These are phyloP conservation scores for Metarhizium sp. DNA, from an alignment of 2,329 filamentous ascomycete genomes.

Conservation along the genomic window DNA sequence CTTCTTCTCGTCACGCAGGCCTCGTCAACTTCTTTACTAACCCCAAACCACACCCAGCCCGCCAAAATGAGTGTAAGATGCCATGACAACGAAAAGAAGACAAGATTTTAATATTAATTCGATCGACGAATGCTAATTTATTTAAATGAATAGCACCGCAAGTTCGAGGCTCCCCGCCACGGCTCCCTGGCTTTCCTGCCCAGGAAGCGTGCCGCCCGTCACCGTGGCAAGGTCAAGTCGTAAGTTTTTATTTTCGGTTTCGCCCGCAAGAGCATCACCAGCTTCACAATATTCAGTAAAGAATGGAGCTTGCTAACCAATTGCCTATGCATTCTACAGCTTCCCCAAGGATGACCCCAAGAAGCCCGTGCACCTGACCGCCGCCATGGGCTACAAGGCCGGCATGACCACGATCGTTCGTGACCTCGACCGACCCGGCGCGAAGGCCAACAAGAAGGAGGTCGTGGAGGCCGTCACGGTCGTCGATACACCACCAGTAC, in stretches of 20 bases:
- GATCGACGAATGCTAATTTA: slow-evolving; percentile 4
- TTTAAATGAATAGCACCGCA: slow-evolving; percentile 34
- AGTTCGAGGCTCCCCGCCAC: slow-evolving; percentile 83
- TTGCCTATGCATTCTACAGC: slow-evolving; percentile 35
- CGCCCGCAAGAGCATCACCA: not conserved
- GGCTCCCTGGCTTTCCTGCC: slow-evolving; percentile 84
- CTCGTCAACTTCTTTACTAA: slow-evolving; percentile 27
- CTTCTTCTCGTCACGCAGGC: slow-evolving; percentile 19
- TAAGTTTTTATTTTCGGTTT: slow-evolving; percentile 38
- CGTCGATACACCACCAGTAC: slow-evolving; percentile 92
- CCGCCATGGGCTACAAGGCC: slow-evolving; percentile 99
- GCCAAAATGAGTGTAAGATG: slow-evolving; percentile 31
- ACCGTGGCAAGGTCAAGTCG: slow-evolving; percentile 98
- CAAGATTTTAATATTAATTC: not conserved
- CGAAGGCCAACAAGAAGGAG: slow-evolving; percentile 99
- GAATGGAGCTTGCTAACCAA: not conserved
- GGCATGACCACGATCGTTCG: slow-evolving; percentile 99
- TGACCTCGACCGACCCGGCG: slow-evolving; percentile 96
- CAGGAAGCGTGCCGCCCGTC: slow-evolving; percentile 85
- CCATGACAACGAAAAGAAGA: not conserved
- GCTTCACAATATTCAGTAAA: not conserved
- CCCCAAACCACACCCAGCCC: slow-evolving; percentile 26
- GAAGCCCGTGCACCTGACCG: slow-evolving; percentile 98
- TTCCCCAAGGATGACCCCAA: slow-evolving; percentile 99
- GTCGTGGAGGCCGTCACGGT: slow-evolving; percentile 81